Conservation (phyloP, 345 rosid genomes). For the Eucalyptus sp. region DNA sequence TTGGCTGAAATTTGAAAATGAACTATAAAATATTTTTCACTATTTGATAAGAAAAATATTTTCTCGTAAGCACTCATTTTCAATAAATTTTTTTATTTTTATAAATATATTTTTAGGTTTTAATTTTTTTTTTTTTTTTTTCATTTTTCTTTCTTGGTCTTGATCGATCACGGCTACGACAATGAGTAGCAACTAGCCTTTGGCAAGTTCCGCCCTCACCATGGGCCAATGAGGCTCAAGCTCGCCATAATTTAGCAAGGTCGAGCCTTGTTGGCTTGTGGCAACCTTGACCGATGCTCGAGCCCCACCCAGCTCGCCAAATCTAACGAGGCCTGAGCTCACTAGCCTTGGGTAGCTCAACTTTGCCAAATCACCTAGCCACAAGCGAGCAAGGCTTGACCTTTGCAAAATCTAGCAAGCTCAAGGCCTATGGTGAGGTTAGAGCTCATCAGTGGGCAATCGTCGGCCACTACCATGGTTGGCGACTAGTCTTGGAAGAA, state of each 20-base stretch:
- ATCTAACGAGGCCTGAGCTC: fast-evolving
- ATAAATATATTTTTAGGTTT: too few relatives aligned
- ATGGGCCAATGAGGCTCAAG: fast-evolving
- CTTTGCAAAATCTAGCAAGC: too few relatives aligned
- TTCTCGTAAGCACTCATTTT: fast-evolving
- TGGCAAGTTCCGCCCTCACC: too few relatives aligned
- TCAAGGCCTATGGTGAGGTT: too few relatives aligned
- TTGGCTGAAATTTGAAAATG: fast-evolving
- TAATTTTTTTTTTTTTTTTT: too few relatives aligned
- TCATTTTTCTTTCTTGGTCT: fast-evolving
- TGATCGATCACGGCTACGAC: fast-evolving
- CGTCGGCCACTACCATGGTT: fast-evolving
- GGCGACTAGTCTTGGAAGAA: fast-evolving
- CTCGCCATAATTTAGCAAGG: fast-evolving
- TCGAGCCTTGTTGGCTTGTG: too few relatives aligned
- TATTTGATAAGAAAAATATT: fast-evolving
- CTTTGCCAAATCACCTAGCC: too few relatives aligned
- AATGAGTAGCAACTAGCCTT: fast-evolving
- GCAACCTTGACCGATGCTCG: fast-evolving
- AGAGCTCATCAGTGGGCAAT: fast-evolving
- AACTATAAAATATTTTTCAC: fast-evolving
- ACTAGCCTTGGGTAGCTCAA: too few relatives aligned
- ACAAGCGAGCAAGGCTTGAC: too few relatives aligned
- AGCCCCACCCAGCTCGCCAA: too few relatives aligned
- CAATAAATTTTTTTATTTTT: too few relatives aligned